phyloP scores from a whole-genome alignment of 2,329 filamentous ascomycete species.

The Cryphonectria naterciae region DNA sequence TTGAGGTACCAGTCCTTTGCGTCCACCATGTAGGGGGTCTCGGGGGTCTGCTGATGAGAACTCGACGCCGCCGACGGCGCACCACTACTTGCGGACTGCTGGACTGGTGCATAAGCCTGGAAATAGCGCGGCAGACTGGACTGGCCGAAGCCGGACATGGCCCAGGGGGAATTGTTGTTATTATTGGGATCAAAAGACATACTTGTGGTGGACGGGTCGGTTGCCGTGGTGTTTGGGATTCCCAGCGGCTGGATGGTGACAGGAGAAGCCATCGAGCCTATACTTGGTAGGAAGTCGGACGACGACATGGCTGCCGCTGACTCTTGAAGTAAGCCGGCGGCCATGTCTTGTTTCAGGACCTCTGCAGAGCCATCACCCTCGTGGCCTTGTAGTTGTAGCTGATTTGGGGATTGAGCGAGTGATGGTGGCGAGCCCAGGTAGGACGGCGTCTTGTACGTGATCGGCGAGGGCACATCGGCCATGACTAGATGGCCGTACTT shows the following conservation, averaged over 20 bases:
- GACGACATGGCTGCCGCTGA: conserved; percentile 36
- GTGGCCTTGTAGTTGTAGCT: conserved; percentile 31
- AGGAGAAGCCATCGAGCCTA: conserved; percentile 33
- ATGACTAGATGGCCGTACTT: conserved; percentile 76
- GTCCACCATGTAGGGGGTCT: conserved; percentile 48
- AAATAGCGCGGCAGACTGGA: conserved; percentile 36
- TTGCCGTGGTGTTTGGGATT: conserved; percentile 24
- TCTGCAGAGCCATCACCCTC: conserved; percentile 42
- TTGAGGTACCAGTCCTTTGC: conserved; percentile 62
- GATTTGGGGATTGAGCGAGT: conserved; percentile 30
- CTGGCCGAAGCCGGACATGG: conserved; percentile 34
- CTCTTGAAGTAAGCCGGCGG: conserved; percentile 25
- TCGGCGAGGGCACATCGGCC: conserved; percentile 63
- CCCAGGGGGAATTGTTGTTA: conserved; percentile 31
- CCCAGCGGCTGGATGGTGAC: conserved; percentile 32
- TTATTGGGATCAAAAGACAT: conserved; percentile 23
- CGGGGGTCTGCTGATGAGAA: conserved; percentile 34
- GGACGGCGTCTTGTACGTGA: conserved; percentile 34
- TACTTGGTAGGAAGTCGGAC: conserved; percentile 36
- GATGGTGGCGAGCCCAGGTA: conserved; percentile 35
- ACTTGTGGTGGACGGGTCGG: conserved; percentile 25
- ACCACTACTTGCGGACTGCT: conserved; percentile 28
- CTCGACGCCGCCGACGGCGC: conserved; percentile 31
- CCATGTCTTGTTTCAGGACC: conserved; percentile 39
- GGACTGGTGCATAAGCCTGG: conserved; percentile 35